A percentile compares a stretch with the other conserved stretches of the same genome.
Conservation (phyloP, 495 filamentous ascomycete species). For the Lasiosphaeria ovina region DNA sequence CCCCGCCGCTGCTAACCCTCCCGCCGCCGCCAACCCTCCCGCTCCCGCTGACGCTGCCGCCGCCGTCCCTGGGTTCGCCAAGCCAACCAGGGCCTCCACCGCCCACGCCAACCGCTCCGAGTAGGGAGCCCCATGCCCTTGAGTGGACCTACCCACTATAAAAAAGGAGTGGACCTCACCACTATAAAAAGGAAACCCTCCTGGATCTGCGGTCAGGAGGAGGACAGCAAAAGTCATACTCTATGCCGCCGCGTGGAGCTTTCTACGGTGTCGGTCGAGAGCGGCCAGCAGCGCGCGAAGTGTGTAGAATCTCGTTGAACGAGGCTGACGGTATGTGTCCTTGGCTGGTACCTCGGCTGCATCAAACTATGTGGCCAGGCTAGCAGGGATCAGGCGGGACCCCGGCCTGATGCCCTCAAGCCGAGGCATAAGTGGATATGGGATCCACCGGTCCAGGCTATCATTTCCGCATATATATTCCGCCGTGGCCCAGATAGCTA, state of each 20-base stretch:
- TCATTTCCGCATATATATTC: no score
- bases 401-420: no score
- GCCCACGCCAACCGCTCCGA: neutral
- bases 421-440: no score
- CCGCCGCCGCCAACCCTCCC: neutral
- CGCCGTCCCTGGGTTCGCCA: neutral
- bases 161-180: neutral
- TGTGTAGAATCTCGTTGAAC: neutral
- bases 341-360: neutral
- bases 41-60: neutral
- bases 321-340: neutral
- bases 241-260: neutral
- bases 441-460: no score
- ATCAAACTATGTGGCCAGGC: neutral
- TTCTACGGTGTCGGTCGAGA: no score
- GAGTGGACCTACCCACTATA: neutral
- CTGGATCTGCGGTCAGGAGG: neutral
- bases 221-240: neutral
- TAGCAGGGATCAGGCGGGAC: no score
- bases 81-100: neutral
- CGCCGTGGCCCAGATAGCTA: no score
- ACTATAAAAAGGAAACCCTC: conserved; percentile 1
- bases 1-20: neutral
- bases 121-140: neutral
- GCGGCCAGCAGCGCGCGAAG: no score